Conservation (phyloP, 768 basidiomycete genomes). For the Suillus spraguei region DNA sequence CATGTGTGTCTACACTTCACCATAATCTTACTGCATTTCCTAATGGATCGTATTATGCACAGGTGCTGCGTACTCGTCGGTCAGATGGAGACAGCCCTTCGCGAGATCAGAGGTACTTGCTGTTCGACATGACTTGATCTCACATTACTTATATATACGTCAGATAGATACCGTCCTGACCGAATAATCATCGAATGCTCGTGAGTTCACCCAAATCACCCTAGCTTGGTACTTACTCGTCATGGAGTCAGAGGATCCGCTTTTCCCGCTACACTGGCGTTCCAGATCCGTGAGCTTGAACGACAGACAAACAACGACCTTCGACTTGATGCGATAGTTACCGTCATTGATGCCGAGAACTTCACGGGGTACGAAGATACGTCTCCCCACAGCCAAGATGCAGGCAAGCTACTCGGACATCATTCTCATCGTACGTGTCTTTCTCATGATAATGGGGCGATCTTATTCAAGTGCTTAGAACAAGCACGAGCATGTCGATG, state of each 20-base stretch:
- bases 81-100: constrained; percentile 87
- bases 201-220: constrained; percentile 44
- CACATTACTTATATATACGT: neutral
- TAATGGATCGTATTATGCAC: neutral
- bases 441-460: constrained; percentile 10
- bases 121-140: neutral
- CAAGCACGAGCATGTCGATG: constrained; percentile 87
- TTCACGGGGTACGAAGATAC: constrained; percentile 93
- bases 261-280: constrained; percentile 93
- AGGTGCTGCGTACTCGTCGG: constrained; percentile 96
- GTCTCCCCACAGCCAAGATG: constrained; percentile 89
- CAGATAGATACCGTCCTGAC: constrained; percentile 85
- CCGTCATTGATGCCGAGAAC: constrained; percentile 90
- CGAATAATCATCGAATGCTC: constrained; percentile 96
- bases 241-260: constrained; percentile 73
- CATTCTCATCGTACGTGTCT: constrained; percentile 69
- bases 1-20: constrained; percentile 52
- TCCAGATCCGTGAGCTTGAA: constrained; percentile 91
- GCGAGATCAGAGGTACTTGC: constrained; percentile 78
- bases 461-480: constrained; percentile 49
- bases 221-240: constrained; percentile 10
- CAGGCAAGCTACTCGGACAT: constrained; percentile 95
- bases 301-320: constrained; percentile 74
- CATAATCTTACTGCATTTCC: neutral
- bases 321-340: constrained; percentile 87